These are phyloP conservation scores for Obba rivulosa DNA, from an alignment of 768 basidiomycete genomes.

Conservation along the genomic window DNA sequence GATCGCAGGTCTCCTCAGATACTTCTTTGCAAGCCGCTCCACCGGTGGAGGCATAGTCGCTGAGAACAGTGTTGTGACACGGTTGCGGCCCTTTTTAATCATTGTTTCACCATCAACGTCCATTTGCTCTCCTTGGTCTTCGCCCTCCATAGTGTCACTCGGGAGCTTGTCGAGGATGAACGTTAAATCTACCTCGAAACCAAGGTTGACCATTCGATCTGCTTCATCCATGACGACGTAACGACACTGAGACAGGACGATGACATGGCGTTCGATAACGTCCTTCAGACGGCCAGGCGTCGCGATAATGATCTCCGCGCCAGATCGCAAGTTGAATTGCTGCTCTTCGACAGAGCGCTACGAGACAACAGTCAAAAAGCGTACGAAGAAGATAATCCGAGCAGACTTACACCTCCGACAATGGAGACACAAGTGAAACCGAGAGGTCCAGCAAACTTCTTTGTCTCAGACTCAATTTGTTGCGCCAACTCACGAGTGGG, in stretches of 20 bases:
- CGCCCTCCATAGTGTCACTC: constrained; percentile 81
- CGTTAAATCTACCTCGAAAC: constrained; percentile 91
- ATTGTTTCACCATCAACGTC: constrained; percentile 67
- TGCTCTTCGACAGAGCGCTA: constrained; percentile 95
- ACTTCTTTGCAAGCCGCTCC: constrained; percentile 91
- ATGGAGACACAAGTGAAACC: constrained; percentile 96
- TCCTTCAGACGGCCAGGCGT: constrained; percentile 98
- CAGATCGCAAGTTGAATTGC: constrained; percentile 95
- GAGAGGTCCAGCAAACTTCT: constrained; percentile 85
- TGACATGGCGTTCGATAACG: constrained; percentile 91
- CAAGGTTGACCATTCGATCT: constrained; percentile 97
- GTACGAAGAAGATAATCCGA: constrained; percentile 3
- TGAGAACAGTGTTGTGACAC: constrained; percentile 95
- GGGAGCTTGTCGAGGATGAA: constrained; percentile 95
- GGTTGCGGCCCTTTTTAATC: constrained; percentile 70
- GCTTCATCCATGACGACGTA: constrained; percentile 99
- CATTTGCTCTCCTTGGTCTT: constrained; percentile 70
- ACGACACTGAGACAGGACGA: constrained; percentile 94
- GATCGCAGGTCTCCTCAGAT: constrained; percentile 85
- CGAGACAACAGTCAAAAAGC: constrained; percentile 2
- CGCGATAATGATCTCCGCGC: constrained; percentile 97
- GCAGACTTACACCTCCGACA: constrained; percentile 80
- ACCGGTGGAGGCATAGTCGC: constrained; percentile 99
- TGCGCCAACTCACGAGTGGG: constrained; percentile 99
- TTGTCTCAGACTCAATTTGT: constrained; percentile 91